Base-by-base conservation (phyloP, 140 eudicot species). In the Cichorium intybus region DNA sequence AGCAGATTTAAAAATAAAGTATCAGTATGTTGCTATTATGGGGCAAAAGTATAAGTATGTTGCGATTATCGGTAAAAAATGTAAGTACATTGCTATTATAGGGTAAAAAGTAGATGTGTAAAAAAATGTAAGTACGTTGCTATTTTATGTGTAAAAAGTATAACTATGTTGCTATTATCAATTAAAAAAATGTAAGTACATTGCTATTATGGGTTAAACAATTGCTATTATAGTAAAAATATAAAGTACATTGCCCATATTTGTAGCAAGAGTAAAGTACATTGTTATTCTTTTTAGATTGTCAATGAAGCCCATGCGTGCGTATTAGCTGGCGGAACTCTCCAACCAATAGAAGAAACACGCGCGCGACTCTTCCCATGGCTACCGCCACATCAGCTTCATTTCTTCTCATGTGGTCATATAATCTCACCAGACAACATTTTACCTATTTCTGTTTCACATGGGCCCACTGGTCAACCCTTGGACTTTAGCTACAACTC, bases 281-380 rank as follows among this genome's bases (percentile, higher is more conserved):
- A 24, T 24, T 52, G 29, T 57, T 20, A 70, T 39, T 61, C 51
- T 64, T 23, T 76, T 41, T 64, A 92, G 98, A 80, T 92, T 20
- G 76, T 73, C 23, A 69, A 81, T 56, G 84, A 87, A 85, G 92
- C 95, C 47, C 98, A 88, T 85, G 92, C 98, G 45, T 89, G 88
- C 43, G 65, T 92, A 69, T 79, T 92, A 85, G 96, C 96, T 47
- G 98, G 98, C 3, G 98, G 98, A 68, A 92, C 98, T 63, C 82
- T 92, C 47, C 98, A 92, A 62, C 98, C 98, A 43, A 86, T 87
- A 61, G 96, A 92, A 68, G 98, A 92, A 80, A 88, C 95, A 62
- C 77, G 82, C 57, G 96, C 82, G 64, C 71, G 98, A 14, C 98
- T 92, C 60, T 92, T 92, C 69, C 98, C 96, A 24, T 83, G 87